These are phyloP conservation scores for Trichoderma guizhouense DNA, from an alignment of 2,329 filamentous ascomycete genomes.

Conservation along the genomic window DNA sequence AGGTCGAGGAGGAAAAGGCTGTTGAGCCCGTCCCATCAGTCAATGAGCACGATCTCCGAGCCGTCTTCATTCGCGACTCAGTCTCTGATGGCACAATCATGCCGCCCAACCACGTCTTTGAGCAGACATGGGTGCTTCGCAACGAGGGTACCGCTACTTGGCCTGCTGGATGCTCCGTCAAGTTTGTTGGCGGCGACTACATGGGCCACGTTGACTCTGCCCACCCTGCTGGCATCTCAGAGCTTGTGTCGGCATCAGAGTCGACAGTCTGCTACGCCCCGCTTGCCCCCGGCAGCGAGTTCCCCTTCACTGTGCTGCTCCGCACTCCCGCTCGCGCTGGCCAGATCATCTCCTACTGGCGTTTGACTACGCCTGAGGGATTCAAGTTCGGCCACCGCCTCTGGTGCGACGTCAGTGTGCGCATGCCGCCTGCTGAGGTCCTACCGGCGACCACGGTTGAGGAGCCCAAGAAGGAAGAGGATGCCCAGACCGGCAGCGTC, in stretches of 20 bases:
- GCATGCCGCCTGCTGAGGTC: conserved; percentile 32
- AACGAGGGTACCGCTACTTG: conserved; percentile 78
- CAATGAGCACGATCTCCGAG: conserved; percentile 38
- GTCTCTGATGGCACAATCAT: conserved; percentile 75
- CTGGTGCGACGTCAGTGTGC: conserved; percentile 87
- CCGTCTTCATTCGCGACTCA: conserved; percentile 73
- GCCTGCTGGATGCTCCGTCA: conserved; percentile 86
- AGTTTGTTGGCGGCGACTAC: conserved; percentile 89
- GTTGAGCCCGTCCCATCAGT: conserved; percentile 20
- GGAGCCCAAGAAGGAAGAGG: conserved; percentile 33
- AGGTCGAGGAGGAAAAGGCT: conserved; percentile 26
- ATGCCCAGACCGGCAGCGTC: conserved; percentile 48
- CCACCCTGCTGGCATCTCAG: conserved; percentile 72
- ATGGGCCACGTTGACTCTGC: conserved; percentile 88
- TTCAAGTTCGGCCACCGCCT: conserved; percentile 86
- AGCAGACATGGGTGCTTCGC: conserved; percentile 86
- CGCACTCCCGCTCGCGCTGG: conserved; percentile 75
- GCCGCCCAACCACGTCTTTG: conserved; percentile 68
- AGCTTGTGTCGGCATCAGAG: conserved; percentile 75
- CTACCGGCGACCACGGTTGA: conserved; percentile 26
- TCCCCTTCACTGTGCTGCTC: conserved; percentile 78
- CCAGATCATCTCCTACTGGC: conserved; percentile 93
- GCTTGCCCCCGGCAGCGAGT: conserved; percentile 70
- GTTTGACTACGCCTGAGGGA: conserved; percentile 76
- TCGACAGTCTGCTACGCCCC: conserved; percentile 71